Evolutionary conservation across 305 asterid genomes (phyloP), one percentile per base, ranked within the genome.

Genomic region (Fraxinus platypoda): DNA sequence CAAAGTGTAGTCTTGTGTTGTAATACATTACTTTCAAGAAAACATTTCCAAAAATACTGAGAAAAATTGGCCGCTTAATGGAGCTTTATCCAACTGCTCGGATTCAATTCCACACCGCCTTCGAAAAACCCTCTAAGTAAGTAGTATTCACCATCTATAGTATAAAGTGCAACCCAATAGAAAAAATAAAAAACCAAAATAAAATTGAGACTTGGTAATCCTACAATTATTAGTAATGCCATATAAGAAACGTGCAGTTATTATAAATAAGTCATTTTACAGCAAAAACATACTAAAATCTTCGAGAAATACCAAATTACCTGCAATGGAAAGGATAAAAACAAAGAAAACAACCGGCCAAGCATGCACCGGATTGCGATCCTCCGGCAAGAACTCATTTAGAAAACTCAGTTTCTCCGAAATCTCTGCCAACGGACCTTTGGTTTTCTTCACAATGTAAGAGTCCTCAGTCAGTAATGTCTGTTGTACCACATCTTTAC

Each of bases 351-450:
- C 85, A 73, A 94, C 87, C 6, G 89, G 81, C 97, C 97, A 94
- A 46, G 90, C 95, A 83, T 89, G 97, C 35, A 84, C 64, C 8
- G 98, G 98, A 87, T 93, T 91, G 79, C 97, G 95, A 89, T 94
- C 98, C 76, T 94, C 98, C 49, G 98, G 98, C 92, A 94, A 84
- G 82, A 84, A 90, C 78, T 93, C 95, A 66, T 93, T 93, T 70
- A 93, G 77, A 78, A 89, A 89, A 84, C 90, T 93, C 87, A 93
- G 38, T 71, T 83, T 91, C 82, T 79, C 85, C 80, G 95, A 91
- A 68, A 84, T 89, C 89, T 88, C 87, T 7, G 88, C 85, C 88
- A 94, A 3, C 9, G 97, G 92, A 0, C 87, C 88, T 75, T 79
- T 87, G 17, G 92, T 86, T 74, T 90, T 92, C 87, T 75, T 84